Conservation (phyloP, 495 filamentous ascomycete species). For the Hypoxylon trugodes region DNA sequence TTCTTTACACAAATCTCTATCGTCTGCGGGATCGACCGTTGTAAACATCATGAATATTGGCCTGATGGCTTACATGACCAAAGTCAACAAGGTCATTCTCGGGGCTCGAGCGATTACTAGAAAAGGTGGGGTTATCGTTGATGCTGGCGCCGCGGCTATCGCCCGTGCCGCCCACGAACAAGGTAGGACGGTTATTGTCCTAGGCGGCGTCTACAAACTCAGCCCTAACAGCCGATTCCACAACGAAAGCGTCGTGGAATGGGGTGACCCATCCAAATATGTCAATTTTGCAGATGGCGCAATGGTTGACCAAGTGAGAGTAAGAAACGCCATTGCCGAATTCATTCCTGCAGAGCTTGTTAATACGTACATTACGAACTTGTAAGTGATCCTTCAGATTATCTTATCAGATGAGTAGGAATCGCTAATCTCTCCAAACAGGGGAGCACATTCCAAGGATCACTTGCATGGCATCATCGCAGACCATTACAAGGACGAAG, state of each 20-base stretch:
- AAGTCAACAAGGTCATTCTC: slow-evolving; percentile 92
- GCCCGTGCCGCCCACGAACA: slow-evolving; percentile 83
- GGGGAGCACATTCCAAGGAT: slow-evolving; percentile 80
- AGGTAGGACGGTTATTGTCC: slow-evolving; percentile 80
- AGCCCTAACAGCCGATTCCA: slow-evolving; percentile 87
- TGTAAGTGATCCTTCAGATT: slow-evolving; percentile 65
- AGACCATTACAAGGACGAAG: slow-evolving; percentile 86
- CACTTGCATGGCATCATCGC: slow-evolving; percentile 82
- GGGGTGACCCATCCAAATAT: slow-evolving; percentile 77
- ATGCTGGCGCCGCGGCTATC: slow-evolving; percentile 79
- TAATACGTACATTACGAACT: slow-evolving; percentile 90
- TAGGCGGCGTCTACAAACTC: slow-evolving; percentile 88
- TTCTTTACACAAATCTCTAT: slow-evolving; percentile 77
- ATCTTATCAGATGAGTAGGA: not conserved
- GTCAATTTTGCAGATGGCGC: slow-evolving; percentile 77
- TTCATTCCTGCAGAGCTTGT: slow-evolving; percentile 83
- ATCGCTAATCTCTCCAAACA: slow-evolving; percentile 51
- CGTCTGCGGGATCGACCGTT: slow-evolving; percentile 77
- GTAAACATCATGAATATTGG: slow-evolving; percentile 84
- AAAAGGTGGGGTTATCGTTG: slow-evolving; percentile 83
- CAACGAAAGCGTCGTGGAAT: slow-evolving; percentile 78
- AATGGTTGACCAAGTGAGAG: slow-evolving; percentile 76
- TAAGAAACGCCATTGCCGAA: slow-evolving; percentile 83
- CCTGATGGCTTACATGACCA: slow-evolving; percentile 89
- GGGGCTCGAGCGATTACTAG: slow-evolving; percentile 85